Evolutionary conservation across 331 rosid genomes (phyloP).

Genomic region (Rhamnella rubrinervis): DNA sequence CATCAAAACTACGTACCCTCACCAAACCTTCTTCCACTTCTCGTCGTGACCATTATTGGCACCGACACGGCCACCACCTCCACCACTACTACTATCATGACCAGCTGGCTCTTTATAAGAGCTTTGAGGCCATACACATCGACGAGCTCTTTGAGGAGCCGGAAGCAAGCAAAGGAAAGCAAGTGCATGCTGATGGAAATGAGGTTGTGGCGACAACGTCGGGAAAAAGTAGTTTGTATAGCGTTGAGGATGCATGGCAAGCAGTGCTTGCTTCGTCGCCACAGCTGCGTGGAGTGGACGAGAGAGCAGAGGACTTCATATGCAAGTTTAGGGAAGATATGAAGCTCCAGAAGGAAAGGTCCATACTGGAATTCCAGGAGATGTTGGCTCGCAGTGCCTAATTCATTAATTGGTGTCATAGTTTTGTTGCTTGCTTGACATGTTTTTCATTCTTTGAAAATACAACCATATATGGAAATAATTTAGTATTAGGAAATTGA

Average conservation of each 20-base stretch:
- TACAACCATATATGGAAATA: background rate
- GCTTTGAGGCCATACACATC: slow-evolving; percentile 46
- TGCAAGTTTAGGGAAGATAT: slow-evolving; percentile 45
- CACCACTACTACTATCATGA: slow-evolving; percentile 19
- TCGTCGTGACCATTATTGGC: background rate
- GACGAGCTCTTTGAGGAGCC: slow-evolving; percentile 55
- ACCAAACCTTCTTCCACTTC: slow-evolving; percentile 24
- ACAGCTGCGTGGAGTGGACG: slow-evolving; percentile 47
- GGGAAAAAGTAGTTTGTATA: slow-evolving; percentile 17
- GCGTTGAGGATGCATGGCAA: slow-evolving; percentile 54
- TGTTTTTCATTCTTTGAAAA: background rate
- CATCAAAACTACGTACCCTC: slow-evolving; percentile 44
- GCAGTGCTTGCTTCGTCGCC: slow-evolving; percentile 52
- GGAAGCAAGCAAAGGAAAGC: slow-evolving; percentile 33
- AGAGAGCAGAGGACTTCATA: slow-evolving; percentile 56
- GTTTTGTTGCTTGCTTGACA: background rate
- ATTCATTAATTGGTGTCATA: background rate
- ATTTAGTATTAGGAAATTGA: slow-evolving; percentile 2
- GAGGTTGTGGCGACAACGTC: background rate
- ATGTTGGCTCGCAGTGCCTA: slow-evolving; percentile 43
- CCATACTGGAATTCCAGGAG: slow-evolving; percentile 43
- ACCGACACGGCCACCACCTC: slow-evolving; percentile 1
- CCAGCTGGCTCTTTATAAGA: slow-evolving; percentile 31
- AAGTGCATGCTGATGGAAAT: background rate
- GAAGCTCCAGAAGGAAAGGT: slow-evolving; percentile 52